Base-by-base conservation (phyloP, 768 basidiomycete species). In the Macrolepiota fuliginosa region DNA sequence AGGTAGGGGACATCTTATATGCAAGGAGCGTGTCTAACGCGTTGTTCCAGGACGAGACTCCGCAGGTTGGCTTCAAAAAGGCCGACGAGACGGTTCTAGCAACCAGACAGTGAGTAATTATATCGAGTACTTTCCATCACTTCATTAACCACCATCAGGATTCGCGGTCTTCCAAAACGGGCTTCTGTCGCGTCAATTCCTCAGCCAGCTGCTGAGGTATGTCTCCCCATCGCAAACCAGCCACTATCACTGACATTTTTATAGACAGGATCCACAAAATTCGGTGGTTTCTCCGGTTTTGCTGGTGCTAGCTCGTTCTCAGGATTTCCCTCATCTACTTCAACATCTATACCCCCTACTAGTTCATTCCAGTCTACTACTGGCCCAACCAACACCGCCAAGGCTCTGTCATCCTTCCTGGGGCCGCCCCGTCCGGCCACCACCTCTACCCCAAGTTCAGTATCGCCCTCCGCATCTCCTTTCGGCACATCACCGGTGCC, bases 81-180 rank as follows among this genome's bases (percentile, higher is more conserved):
- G 90, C 91, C 53, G 83, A 86, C 64, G 85, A 88, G 22, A 68
- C 76, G 32, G 71, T 75, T 36, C 73, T 92, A 36, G 82, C 81
- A 35, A 77, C 67, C 29, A 78, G 90, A 79, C 77, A 75, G 90
- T 91, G 67, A 50, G 87, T 74, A 36, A 17, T 54, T 50, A 63
- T 39, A 40, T 17, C n/a, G 24, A 63, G 36, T 35, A 45, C 29
- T 27, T 32, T 40, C 22, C 51, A 32, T 32, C 46, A 6, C 56
- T 35, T 40, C 37, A 46, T 58, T 19, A 54, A 51, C 62, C 67
- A 37, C 73, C 58, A 22, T 15, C 56, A 92, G 90, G 68, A 91
- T 92, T 71, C 82, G 81, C 54, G 83, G 73, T 25, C 73, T 92
- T 27, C 90, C 90, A 0, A 87, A 84, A 66, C 77, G 77, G 71